Base-by-base conservation (phyloP, 306 rosid genomes). In the Begonia fuchsioides region DNA sequence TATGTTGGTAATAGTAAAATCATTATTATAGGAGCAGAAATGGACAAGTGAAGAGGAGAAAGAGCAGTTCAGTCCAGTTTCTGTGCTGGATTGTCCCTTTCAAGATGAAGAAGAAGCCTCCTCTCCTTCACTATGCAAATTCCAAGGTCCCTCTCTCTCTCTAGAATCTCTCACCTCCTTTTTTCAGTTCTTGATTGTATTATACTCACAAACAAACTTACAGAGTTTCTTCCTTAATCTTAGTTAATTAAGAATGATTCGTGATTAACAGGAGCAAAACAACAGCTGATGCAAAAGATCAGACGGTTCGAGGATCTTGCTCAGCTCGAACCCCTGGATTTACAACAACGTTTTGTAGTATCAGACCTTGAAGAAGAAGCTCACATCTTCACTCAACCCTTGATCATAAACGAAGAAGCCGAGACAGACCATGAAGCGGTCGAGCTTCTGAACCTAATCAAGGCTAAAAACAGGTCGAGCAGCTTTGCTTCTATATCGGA, bases 11-110 rank as follows among this genome's bases (percentile, higher is more conserved):
- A 3, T 26, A 4, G 7, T 3, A 8, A 26, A 26, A 26, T 26
- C 5, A 26, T 26, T 26, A 13, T 16, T 15, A 32, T 20, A 57
- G 26, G 55, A 44, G 17, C 76, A 90, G 97, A 77, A 72, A 32
- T 81, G 80, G 87, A 8, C 51, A 19, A 76, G 59, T 12, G 83
- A 75, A 49, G 77, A 66, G 41, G 78, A 67, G 57, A 84, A 90
- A 54, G 85, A 79, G 51, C 98, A 85, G 43, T 69, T 72, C 13
- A 90, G 98, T 65, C 98, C 98, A 10, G 74, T 79, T 11, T 90
- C 98, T 0, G 73, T 79, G 49, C 69, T 84, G 54, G 84, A 81
- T 45, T 71, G 83, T 50, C 87, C 87, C 10, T 81, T 84, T 49
- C 68, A 77, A 61, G 90, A 87, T 11, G 96, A 88, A 49, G 75